phyloP scores from a whole-genome alignment of 140 eudicot genomes.

The Stevia rebaudiana region DNA sequence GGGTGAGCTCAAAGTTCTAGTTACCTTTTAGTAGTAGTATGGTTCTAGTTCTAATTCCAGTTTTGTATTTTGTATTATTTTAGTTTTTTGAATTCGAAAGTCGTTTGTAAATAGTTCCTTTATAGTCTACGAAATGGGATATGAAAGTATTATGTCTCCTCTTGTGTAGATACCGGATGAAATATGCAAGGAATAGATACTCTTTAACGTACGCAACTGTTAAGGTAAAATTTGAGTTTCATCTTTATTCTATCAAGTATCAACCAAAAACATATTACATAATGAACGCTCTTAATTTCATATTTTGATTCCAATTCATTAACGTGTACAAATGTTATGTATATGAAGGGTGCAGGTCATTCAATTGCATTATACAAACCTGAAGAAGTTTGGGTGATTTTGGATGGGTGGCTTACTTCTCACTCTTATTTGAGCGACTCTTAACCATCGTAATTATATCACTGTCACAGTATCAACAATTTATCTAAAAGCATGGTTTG shows the following conservation, averaged over 20 bases:
- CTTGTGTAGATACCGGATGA: slow-evolving; percentile 36
- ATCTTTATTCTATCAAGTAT: neutral
- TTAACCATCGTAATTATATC: neutral
- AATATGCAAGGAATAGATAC: slow-evolving; percentile 24
- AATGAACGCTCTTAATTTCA: no score
- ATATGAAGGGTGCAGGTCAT: slow-evolving; percentile 37
- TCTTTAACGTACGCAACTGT: slow-evolving; percentile 43
- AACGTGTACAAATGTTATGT: neutral
- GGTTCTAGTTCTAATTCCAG: no score
- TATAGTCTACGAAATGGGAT: no score
- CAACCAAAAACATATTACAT: no score
- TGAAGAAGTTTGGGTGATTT: slow-evolving; percentile 22
- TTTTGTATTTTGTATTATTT: no score
- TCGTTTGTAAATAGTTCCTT: no score
- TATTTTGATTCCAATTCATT: neutral
- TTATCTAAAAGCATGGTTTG: no score
- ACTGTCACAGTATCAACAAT: no score
- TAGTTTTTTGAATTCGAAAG: no score
- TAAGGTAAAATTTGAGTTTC: slow-evolving; percentile 32
- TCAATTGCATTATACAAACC: slow-evolving; percentile 26
- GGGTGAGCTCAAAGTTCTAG: no score
- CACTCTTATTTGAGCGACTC: neutral
- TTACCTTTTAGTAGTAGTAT: no score
- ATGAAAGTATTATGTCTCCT: no score
- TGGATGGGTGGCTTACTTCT: slow-evolving; percentile 23